A percentile compares a stretch with the other conserved stretches of the same genome.
These are phyloP conservation scores for Diaporthe ilicicola DNA, from an alignment of 2,329 filamentous ascomycete species.

Conservation along the genomic window DNA sequence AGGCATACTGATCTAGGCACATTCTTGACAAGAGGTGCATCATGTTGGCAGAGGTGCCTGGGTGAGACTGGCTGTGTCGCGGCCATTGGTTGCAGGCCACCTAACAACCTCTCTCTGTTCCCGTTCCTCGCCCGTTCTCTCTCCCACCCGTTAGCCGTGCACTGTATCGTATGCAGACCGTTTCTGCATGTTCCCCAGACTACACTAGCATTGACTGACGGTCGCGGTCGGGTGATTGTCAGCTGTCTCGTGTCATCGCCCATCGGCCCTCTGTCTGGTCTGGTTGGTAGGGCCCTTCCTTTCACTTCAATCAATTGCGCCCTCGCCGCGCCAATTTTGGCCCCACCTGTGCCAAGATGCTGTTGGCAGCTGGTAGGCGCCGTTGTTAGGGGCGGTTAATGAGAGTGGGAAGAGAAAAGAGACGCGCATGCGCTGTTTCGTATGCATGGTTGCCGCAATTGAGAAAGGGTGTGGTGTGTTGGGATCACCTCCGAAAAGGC, in stretches of 20 bases:
- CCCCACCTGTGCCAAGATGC: constrained; percentile 4
- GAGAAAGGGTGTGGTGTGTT: not conserved
- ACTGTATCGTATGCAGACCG: constrained; percentile 5
- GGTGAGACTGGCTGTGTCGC: constrained; percentile 22
- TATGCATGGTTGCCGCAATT: constrained; percentile 7
- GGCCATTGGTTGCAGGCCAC: constrained; percentile 9
- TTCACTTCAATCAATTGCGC: not conserved
- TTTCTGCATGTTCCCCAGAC: not conserved
- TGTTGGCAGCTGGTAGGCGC: constrained; percentile 19
- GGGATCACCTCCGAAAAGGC: not conserved
- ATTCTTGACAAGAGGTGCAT: constrained; percentile 22
- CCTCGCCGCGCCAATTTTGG: constrained; percentile 8
- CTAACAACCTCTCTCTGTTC: not conserved
- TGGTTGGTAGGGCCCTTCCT: not conserved
- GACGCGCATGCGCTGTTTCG: constrained; percentile 21
- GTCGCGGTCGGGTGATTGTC: constrained; percentile 8
- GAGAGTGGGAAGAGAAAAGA: not conserved
- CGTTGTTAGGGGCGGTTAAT: constrained; percentile 1
- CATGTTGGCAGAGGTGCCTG: constrained; percentile 20
- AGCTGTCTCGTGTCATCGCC: constrained; percentile 20
- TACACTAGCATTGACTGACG: not conserved
- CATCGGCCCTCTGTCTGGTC: not conserved
- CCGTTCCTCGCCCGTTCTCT: constrained; percentile 10
- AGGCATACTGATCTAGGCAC: constrained; percentile 16
- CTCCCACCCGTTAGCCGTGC: constrained; percentile 8